Evolutionary conservation across 129 eudicot genomes (phyloP).

Genomic region (Pulicaria dysenterica): DNA sequence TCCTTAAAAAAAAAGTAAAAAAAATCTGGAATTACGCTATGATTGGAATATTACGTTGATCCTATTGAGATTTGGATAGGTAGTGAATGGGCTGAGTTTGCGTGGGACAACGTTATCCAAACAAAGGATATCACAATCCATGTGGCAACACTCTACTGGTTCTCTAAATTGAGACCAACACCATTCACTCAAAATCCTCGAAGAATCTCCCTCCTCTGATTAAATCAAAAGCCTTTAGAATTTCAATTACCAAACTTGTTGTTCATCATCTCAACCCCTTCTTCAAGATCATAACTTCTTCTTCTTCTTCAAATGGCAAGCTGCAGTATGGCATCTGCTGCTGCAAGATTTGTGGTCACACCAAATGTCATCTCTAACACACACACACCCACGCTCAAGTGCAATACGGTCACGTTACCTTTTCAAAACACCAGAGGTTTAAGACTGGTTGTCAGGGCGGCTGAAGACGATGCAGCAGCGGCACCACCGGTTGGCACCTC

Average conservation of each 20-base stretch:
- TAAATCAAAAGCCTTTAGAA: conserved; percentile 43
- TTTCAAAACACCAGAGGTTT: conserved; percentile 45
- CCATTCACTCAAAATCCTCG: conserved; percentile 42
- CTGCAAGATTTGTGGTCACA: conserved; percentile 60
- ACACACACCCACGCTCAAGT: conserved; percentile 29
- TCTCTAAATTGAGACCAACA: conserved; percentile 32
- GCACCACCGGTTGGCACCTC: conserved; percentile 49
- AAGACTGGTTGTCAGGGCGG: conserved; percentile 74
- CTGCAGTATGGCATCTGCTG: conserved; percentile 83
- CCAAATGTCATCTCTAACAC: conserved; percentile 46
- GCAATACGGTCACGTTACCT: conserved; percentile 37
- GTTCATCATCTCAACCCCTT: conserved; percentile 17
- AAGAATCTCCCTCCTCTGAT: conserved; percentile 36
- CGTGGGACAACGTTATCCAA: conserved; percentile 55
- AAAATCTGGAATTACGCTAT: not conserved
- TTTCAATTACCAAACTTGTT: conserved; percentile 1
- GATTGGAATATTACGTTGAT: conserved; percentile 4
- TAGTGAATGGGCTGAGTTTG: conserved; percentile 23
- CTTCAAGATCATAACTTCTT: conserved; percentile 11
- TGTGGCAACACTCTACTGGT: conserved; percentile 67
- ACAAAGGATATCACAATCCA: conserved; percentile 59
- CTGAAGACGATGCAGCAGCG: conserved; percentile 45
- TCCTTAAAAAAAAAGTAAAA: not conserved
- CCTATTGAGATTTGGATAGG: conserved; percentile 29
- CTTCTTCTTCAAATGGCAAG: conserved; percentile 23